Evolutionary conservation across 176 grass and related monocot genomes (phyloP), one percentile per base, ranked within the genome.

Genomic region (Saccharum officinarum): DNA sequence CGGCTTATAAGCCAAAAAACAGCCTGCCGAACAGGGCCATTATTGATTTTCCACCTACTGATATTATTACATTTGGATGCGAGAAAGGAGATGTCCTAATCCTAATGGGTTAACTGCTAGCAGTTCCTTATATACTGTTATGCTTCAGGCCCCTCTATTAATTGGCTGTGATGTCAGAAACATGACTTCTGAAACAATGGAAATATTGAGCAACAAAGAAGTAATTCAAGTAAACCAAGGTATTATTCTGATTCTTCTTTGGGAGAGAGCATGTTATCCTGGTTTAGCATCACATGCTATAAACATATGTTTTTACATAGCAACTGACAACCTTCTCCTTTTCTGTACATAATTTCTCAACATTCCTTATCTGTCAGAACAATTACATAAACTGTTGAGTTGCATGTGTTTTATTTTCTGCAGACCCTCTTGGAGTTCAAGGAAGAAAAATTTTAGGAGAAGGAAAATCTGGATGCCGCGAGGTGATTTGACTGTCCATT

Each of bases 131-230:
- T 67, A 14, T 6, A 59, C 9, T 41, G 18, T 45, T 67, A 55
- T 69, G 31, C 69, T 95, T 90, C 93, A 98, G 96, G 91, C 96
- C n/a, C 96, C 96, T 83, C 81, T 98, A 90, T 90, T 98, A 83
- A 84, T 98, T 82, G 96, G 96, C 68, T 98, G 93, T 77, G 96
- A 98, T 88, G 96, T 98, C 55, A 95, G 91, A 89, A 95, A 98
- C 37, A 94, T 98, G 91, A 94, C 91, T 87, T 81, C 80, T 83
- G 63, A 98, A 86, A 95, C 96, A 62, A 47, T 84, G 46, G 83
- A 95, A 86, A 95, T 98, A 78, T 84, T 98, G 81, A 92, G 87
- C 89, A 98, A 98, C 81, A 77, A 89, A 77, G 96, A 98, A 86
- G 86, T 98, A 69, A 95, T 98, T 82, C 64, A 94, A 75, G 87